Evolutionary conservation across 371 early-diverging fungal genomes (phyloP).

Genomic region (Mortierella sp.): DNA sequence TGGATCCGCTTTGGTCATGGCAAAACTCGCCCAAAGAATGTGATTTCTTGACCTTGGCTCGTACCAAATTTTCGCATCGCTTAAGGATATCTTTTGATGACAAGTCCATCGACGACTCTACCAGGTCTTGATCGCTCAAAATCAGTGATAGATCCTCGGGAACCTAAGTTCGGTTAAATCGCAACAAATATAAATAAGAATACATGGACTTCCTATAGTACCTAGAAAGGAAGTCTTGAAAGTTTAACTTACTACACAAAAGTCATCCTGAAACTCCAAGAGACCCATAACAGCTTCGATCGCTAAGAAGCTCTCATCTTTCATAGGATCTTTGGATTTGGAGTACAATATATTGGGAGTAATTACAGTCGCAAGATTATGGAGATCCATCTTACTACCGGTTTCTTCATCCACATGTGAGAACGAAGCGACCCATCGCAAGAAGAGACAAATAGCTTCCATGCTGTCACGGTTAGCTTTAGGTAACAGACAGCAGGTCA

Average conservation of each 20-base stretch:
- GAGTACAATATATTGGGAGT: constrained; percentile 94
- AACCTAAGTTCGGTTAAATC: constrained; percentile 53
- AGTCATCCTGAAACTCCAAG: constrained; percentile 78
- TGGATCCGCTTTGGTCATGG: constrained; percentile 3
- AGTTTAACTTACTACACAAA: constrained; percentile 73
- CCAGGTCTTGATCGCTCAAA: constrained; percentile 66
- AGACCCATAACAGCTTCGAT: constrained; percentile 82
- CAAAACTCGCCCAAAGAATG: constrained; percentile 38
- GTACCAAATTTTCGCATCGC: constrained; percentile 71
- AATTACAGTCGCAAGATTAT: constrained; percentile 93
- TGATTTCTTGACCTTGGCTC: constrained; percentile 59
- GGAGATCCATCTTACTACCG: constrained; percentile 90
- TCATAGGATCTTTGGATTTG: constrained; percentile 83
- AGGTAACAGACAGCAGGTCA: constrained; percentile 87
- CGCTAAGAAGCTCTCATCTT: constrained; percentile 81
- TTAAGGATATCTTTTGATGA: constrained; percentile 75
- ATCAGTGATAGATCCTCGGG: constrained; percentile 78
- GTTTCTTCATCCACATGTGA: constrained; percentile 74
- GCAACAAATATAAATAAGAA: not conserved
- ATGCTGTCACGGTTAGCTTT: constrained; percentile 92
- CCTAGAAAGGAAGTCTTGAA: not conserved
- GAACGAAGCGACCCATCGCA: constrained; percentile 84
- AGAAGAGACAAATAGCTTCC: constrained; percentile 85
- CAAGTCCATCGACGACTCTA: constrained; percentile 67
- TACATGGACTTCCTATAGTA: not conserved